A percentile compares a stretch with the other conserved stretches of the same genome.
Conservation (phyloP, 2,329 filamentous ascomycete species). For the Endoconidiophora polonica region DNA sequence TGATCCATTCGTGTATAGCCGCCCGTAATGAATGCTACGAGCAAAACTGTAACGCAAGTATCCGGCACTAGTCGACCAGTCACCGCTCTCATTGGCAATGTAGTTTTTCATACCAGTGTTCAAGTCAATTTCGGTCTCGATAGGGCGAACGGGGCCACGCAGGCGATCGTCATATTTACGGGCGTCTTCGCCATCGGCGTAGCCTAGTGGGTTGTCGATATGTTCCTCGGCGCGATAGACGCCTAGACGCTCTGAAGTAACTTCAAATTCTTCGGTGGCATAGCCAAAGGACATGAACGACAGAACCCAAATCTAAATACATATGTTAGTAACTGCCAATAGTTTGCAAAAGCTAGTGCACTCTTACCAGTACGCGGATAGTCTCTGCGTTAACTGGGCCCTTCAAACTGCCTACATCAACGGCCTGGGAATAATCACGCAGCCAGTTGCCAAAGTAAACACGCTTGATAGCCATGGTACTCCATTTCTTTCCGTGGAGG, state of each 20-base stretch:
- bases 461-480: constrained; percentile 57
- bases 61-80: constrained; percentile 78
- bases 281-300: constrained; percentile 56
- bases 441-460: constrained; percentile 82
- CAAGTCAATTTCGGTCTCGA: constrained; percentile 57
- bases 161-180: constrained; percentile 66
- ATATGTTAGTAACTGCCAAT: neutral
- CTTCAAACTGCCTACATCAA: constrained; percentile 67
- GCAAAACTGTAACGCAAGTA: constrained; percentile 64
- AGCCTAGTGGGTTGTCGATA: constrained; percentile 62
- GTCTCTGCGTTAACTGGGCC: constrained; percentile 56
- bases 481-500: constrained; percentile 72
- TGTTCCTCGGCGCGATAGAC: constrained; percentile 59
- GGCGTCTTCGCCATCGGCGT: constrained; percentile 63
- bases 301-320: constrained; percentile 31
- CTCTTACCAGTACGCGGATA: constrained; percentile 50
- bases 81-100: constrained; percentile 75
- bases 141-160: constrained; percentile 55
- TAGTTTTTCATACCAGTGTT: constrained; percentile 98
- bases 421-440: constrained; percentile 68
- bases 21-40: constrained; percentile 60
- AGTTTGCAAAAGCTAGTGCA: neutral
- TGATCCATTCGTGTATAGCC: constrained; percentile 51
- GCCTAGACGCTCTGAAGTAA: constrained; percentile 58
- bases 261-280: constrained; percentile 64